Conservation (phyloP, 2,329 filamentous ascomycete genomes). For the Diaporthe sp. region DNA sequence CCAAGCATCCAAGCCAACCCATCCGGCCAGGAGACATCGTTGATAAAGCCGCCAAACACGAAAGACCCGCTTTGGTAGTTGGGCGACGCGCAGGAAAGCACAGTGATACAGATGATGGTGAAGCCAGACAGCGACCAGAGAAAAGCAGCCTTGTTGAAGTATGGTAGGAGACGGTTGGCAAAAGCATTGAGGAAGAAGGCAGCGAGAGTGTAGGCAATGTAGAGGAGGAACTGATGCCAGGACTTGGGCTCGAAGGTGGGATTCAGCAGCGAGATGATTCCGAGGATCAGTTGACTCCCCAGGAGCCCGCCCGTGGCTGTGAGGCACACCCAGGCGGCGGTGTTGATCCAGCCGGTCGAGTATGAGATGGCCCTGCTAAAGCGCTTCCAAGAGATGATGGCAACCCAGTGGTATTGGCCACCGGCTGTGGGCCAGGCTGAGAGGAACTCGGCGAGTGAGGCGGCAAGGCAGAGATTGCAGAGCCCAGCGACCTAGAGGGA, state of each 20-base stretch:
- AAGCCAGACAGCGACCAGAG: slow-evolving; percentile 80
- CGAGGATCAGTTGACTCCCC: slow-evolving; percentile 75
- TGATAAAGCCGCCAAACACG: slow-evolving; percentile 78
- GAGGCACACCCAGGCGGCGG: slow-evolving; percentile 79
- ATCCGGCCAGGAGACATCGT: slow-evolving; percentile 78
- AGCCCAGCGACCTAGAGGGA: slow-evolving; percentile 62
- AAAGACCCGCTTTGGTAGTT: slow-evolving; percentile 74
- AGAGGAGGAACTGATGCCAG: slow-evolving; percentile 83
- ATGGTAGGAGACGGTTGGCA: slow-evolving; percentile 71
- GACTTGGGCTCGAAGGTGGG: slow-evolving; percentile 67
- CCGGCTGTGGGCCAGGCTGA: slow-evolving; percentile 73
- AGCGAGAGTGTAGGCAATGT: slow-evolving; percentile 72
- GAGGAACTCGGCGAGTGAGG: slow-evolving; percentile 79
- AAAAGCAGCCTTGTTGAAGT: slow-evolving; percentile 77
- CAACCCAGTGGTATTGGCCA: slow-evolving; percentile 81
- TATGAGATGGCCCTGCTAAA: slow-evolving; percentile 76
- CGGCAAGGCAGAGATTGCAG: slow-evolving; percentile 78
- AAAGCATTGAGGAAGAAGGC: slow-evolving; percentile 77
- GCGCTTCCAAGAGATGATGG: slow-evolving; percentile 70
- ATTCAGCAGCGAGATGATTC: slow-evolving; percentile 73
- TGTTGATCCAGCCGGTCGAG: slow-evolving; percentile 80
- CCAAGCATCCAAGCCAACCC: slow-evolving; percentile 72
- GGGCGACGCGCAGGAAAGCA: slow-evolving; percentile 75
- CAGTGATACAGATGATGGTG: slow-evolving; percentile 76
- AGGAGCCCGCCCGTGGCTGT: slow-evolving; percentile 78